Base-by-base conservation (phyloP, 305 asterid genomes). In the Ruellia speciosa region DNA sequence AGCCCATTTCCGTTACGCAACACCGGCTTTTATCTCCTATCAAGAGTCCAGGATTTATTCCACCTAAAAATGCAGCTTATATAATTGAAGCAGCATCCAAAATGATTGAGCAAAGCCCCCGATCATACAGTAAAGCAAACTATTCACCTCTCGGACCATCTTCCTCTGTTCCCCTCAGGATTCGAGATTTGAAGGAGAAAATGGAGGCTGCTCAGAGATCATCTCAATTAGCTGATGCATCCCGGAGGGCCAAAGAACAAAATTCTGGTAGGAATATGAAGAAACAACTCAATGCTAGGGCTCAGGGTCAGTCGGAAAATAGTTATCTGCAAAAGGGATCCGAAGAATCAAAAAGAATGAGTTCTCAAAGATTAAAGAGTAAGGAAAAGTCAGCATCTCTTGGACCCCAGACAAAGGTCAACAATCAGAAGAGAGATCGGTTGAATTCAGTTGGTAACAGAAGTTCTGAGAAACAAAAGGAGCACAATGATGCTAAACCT, bases 41-140 rank as follows among this genome's bases (percentile, higher is more conserved):
- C 62, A 93, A 86, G 76, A 81, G 95, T 74, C 97, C 96, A 50
- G 96, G 96, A 19, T 93, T 88, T 52, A 54, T 88, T 61, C 97
- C 94, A 15, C 84, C 84, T 18, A 88, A 80, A 78, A 89, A 88
- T 76, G 86, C 97, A 7, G 92, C 88, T 59, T 88, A 88, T 70
- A 66, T 93, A 56, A 74, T 88, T 60, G 99, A 93, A 79, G 95
- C 90, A 56, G 95, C 99, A 57, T 65, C 89, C 56, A 93, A 77
- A 74, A 84, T 93, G 43, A 82, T 88, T 7, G 96, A 86, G 71
- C 99, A 88, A 70, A 88, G 88, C 72, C 97, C 99, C 55, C 77
- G 84, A 62, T 73, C 88, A 19, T 68, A 74, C 17, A 17, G 66
- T 49, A 82, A 79, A 58, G 84, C 73, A 14, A 86, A 70, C 70